These are phyloP conservation scores for Cucurbita ficifolia DNA, from an alignment of 306 rosid species.

Conservation along the genomic window DNA sequence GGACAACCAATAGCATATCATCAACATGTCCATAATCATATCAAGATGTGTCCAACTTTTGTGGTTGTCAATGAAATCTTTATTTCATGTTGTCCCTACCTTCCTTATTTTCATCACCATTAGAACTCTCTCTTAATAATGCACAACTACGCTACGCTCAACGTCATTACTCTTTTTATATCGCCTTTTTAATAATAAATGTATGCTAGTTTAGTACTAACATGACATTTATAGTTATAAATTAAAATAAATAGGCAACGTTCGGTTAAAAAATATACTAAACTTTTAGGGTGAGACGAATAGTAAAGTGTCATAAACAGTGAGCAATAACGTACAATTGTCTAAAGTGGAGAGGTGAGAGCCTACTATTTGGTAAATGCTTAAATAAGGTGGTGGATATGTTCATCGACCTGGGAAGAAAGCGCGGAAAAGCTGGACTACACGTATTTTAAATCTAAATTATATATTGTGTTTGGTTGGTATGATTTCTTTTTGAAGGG, in stretches of 20 bases:
- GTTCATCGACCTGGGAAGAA: neutral
- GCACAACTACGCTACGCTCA: neutral
- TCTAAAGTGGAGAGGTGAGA: neutral
- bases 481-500: too few relatives aligned
- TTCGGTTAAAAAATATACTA: too few relatives aligned
- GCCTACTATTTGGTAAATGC: neutral
- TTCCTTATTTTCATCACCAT: neutral
- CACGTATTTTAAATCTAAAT: neutral
- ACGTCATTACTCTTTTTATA: neutral
- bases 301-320: too few relatives aligned
- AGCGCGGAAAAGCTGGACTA: neutral
- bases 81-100: neutral
- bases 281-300: too few relatives aligned
- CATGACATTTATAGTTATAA: too few relatives aligned
- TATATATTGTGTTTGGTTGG: too few relatives aligned
- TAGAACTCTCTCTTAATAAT: neutral
- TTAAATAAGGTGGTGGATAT: neutral
- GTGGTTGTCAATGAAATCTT: neutral
- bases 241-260: too few relatives aligned
- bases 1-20: conserved; percentile 1
- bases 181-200: neutral
- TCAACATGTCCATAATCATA: neutral
- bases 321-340: too few relatives aligned
- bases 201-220: neutral
- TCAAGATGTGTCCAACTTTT: neutral